Evolutionary conservation across 176 grass and related monocot species (phyloP), one percentile per base, ranked within the genome.

Genomic region (Microstegium vimineum): DNA sequence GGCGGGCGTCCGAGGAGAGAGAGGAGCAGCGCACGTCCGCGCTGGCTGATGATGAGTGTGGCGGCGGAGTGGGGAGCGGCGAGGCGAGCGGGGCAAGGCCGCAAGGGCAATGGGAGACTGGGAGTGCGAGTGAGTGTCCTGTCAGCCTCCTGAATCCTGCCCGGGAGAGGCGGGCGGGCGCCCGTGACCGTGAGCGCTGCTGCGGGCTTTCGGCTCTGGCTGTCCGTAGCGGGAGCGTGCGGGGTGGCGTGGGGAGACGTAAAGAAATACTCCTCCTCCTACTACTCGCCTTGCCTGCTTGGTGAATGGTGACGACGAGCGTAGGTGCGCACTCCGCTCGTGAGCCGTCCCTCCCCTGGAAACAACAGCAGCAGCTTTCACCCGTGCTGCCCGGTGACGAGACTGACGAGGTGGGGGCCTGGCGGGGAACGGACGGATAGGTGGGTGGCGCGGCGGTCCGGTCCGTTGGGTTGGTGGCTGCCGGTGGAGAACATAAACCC

Each of bases 171-270:
- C 15, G 45, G 6, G n/a, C 5, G 69, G 25, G 40, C 40, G 59
- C 74, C 66, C 84, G 88, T 83, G 88, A 72, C 56, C 10, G 60
- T 65, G 41, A 84, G 28, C 56, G 27, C 66, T 41, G 62, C 20
- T 37, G 51, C 18, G 28, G 51, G 37, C 16, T 71, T 69, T 54
- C 3, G 87, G 81, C 35, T 4, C 63, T 43, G 3, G 36, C 49
- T 85, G 76, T 89, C 82, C 54, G 41, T 56, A 62, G 62, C 61
- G 78, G 77, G 31, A 10, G 63, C 77, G 62, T 49, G 18, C 46
- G 51, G 41, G 17, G 26, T 11, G 49, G 59, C 40, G 64, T 70
- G 36, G 62, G 70, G 71, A 23, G 49, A 0, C 70, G 62, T 86
- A 74, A 62, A 75, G 30, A 45, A 59, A 74, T n/a, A n/a, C n/a